A percentile compares a stretch with the other conserved stretches of the same genome.
These are phyloP conservation scores for Phytophthora pistaciae DNA, from an alignment of 352 stramenopile genomes.

Conservation along the genomic window DNA sequence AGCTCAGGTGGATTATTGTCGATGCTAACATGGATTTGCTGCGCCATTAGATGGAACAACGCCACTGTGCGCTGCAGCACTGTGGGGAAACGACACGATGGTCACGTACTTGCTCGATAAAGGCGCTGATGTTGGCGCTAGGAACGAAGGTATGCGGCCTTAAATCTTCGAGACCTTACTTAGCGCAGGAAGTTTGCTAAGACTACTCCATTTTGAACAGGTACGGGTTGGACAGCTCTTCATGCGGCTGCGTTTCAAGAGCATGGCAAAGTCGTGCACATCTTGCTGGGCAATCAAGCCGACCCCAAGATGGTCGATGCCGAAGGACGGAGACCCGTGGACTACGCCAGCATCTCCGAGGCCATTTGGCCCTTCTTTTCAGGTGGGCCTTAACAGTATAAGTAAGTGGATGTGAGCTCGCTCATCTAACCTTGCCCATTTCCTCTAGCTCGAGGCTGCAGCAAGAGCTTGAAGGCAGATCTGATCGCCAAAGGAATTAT, in stretches of 20 bases:
- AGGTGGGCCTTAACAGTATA: conserved; percentile 26
- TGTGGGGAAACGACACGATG: conserved; percentile 77
- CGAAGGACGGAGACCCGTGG: conserved; percentile 59
- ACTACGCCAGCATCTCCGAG: conserved; percentile 81
- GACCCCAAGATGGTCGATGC: conserved; percentile 54
- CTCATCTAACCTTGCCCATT: not conserved
- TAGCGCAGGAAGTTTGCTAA: not conserved
- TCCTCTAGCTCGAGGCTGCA: conserved; percentile 51
- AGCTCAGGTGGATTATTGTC: not conserved
- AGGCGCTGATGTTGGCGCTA: conserved; percentile 54
- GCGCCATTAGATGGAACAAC: conserved; percentile 61
- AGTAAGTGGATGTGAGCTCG: not conserved
- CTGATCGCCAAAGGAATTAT: conserved; percentile 72
- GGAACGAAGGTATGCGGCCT: conserved; percentile 59
- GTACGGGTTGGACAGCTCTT: conserved; percentile 71
- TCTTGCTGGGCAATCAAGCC: conserved; percentile 57
- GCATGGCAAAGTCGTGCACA: conserved; percentile 67
- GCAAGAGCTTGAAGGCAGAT: conserved; percentile 63
- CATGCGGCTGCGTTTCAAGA: conserved; percentile 76
- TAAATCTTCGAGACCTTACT: not conserved
- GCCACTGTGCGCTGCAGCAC: conserved; percentile 60
- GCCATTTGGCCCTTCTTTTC: conserved; percentile 79
- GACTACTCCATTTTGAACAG: conserved; percentile 22
- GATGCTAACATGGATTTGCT: not conserved
- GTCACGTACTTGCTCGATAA: conserved; percentile 67